phyloP scores from a whole-genome alignment of 768 basidiomycete genomes.

The Mycena maculata region DNA sequence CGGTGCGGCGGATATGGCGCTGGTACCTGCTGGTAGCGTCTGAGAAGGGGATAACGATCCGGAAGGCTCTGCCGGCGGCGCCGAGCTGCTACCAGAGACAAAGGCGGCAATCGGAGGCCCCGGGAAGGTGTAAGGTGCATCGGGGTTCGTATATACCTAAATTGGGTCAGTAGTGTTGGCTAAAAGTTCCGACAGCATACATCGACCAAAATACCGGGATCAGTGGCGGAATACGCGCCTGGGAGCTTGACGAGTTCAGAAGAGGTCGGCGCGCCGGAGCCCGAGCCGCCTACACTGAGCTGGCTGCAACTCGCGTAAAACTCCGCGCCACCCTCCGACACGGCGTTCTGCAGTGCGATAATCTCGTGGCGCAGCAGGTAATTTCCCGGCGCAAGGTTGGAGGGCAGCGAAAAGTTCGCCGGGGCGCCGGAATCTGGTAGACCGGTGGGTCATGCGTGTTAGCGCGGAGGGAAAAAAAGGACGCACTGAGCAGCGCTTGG shows the following conservation, averaged over 20 bases:
- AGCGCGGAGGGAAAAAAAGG: not conserved
- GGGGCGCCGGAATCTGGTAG: conserved; percentile 45
- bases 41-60: conserved; percentile 25
- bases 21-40: not conserved
- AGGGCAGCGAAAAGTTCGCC: conserved; percentile 58
- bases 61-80: conserved; percentile 7
- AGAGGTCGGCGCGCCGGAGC: conserved; percentile 57
- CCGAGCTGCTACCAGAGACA: conserved; percentile 25
- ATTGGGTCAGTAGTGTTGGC: not conserved
- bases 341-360: conserved; percentile 79
- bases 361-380: conserved; percentile 86
- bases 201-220: conserved; percentile 75
- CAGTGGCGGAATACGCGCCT: conserved; percentile 76
- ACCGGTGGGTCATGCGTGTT: conserved; percentile 42
- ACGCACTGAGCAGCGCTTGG: conserved; percentile 66
- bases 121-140: conserved; percentile 46
- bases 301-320: conserved; percentile 83
- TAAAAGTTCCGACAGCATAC: conserved; percentile 40
- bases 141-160: conserved; percentile 33
- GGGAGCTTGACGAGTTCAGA: conserved; percentile 73
- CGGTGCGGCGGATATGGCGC: not conserved
- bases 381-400: conserved; percentile 70
- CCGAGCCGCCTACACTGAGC: conserved; percentile 65
- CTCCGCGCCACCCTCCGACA: conserved; percentile 71
- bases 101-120: conserved; percentile 52